Percentiles rank a stretch among this genome's conserved stretches.
Conservation (phyloP, 768 basidiomycete genomes). For the Podaxis mareebaensis region DNA sequence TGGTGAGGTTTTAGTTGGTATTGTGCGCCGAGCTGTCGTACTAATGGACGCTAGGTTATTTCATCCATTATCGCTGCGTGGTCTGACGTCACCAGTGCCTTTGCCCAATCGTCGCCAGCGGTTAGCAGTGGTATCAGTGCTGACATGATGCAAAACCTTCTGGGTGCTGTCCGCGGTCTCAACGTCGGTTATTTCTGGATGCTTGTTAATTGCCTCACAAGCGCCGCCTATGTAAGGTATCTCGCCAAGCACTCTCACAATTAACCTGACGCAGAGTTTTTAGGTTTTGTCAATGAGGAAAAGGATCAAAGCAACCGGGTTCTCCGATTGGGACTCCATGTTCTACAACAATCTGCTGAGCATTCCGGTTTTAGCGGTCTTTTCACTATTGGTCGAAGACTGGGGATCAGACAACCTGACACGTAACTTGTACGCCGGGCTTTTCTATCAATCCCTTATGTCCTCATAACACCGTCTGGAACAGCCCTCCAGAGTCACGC, state of each 20-base stretch:
- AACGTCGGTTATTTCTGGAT: constrained; percentile 97
- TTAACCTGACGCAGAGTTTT: constrained; percentile 6
- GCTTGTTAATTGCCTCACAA: constrained; percentile 86
- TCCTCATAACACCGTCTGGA: constrained; percentile 1
- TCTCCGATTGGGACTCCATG: constrained; percentile 99
- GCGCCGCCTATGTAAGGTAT: constrained; percentile 81
- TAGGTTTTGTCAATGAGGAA: constrained; percentile 97
- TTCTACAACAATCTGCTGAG: constrained; percentile 97
- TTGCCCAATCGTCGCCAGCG: constrained; percentile 36
- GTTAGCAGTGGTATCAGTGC: constrained; percentile 34
- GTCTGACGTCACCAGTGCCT: constrained; percentile 69
- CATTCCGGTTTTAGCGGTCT: constrained; percentile 84
- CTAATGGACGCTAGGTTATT: constrained; percentile 55
- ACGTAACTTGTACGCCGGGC: constrained; percentile 79
- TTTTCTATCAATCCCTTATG: neutral
- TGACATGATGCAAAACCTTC: constrained; percentile 39
- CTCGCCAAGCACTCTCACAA: neutral
- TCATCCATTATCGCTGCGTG: constrained; percentile 98
- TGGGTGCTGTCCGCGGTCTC: constrained; percentile 44
- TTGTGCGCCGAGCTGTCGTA: neutral
- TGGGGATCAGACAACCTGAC: constrained; percentile 80
- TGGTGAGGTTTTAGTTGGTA: constrained; percentile 53
- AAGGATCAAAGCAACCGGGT: constrained; percentile 91
- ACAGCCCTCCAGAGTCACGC: constrained; percentile 81
- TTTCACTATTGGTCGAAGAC: constrained; percentile 84